phyloP scores from a whole-genome alignment of 192 early-diverging fungal species.

The Backusella morwellensis region DNA sequence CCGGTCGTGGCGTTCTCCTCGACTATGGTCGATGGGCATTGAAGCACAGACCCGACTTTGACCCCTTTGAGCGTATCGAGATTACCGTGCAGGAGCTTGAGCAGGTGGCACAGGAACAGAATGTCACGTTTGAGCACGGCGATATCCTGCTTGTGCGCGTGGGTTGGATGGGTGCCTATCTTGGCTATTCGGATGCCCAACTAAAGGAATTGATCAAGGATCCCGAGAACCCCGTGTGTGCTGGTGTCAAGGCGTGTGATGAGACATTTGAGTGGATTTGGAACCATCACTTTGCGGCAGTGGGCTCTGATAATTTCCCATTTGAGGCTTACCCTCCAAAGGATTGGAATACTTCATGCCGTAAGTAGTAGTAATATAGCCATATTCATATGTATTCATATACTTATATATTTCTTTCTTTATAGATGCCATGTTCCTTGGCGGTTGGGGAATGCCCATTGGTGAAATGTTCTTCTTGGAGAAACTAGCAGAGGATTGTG shows the following conservation, averaged over 20 bases:
- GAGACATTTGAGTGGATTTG: slow-evolving; percentile 33
- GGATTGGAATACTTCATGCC: slow-evolving; percentile 11
- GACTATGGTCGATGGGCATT: slow-evolving; percentile 30
- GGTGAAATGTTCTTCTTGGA: slow-evolving; percentile 35
- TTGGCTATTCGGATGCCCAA: background rate
- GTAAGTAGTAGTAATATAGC: slow-evolving; percentile 10
- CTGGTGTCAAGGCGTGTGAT: slow-evolving; percentile 31
- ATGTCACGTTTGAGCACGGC: slow-evolving; percentile 25
- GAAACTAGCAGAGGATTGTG: slow-evolving; percentile 22
- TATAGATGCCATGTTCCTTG: slow-evolving; percentile 25
- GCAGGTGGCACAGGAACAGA: slow-evolving; percentile 17
- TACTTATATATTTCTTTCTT: background rate
- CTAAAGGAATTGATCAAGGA: background rate
- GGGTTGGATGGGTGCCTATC: slow-evolving; percentile 25
- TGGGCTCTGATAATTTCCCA: slow-evolving; percentile 20
- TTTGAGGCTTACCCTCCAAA: slow-evolving; percentile 28
- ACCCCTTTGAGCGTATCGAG: slow-evolving; percentile 20
- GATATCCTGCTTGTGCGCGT: slow-evolving; percentile 31
- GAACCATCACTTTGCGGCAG: slow-evolving; percentile 33
- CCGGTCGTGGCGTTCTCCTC: slow-evolving; percentile 26
- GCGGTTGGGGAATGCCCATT: slow-evolving; percentile 34
- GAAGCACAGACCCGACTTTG: slow-evolving; percentile 14
- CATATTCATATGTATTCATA: background rate
- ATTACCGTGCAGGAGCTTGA: slow-evolving; percentile 26
- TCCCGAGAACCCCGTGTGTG: background rate